Evolutionary conservation across 2,329 filamentous ascomycete species (phyloP), one percentile per base, ranked within the genome.

Genomic region (Fusarium foetens): DNA sequence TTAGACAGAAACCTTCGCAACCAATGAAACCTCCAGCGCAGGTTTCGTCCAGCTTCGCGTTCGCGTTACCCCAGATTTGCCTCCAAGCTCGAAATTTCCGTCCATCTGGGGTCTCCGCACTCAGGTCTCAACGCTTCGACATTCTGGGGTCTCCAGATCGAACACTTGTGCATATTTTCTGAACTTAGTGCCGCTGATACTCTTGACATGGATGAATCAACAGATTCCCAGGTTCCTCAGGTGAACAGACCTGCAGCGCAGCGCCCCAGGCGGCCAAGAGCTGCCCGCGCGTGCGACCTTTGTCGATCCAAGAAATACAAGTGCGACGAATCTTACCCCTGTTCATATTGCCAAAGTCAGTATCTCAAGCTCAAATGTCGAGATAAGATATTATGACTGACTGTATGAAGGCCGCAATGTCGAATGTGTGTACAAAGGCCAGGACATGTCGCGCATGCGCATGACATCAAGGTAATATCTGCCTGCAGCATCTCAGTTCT

Each of bases 401-500:
- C 39, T 13, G 10, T 11, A 6, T 6, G 2, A 35, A 57, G 53
- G 31, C 5, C 53, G 53, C 7, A 46, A 57, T 57, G 53, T 57
- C 8, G 39, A 57, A 35, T 54, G 53, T 7, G 53, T 57, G 3
- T 46, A 57, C 53, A 57, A 46, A 33, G 39, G 53, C 23, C 53
- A 57, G 39, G 29, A 57, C 27, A 54, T 57, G 39, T 57, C 53
- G 29, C 53, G 53, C 3, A 57, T 57, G 38, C 53, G 39, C 38
- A 57, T 57, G 13, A 46, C 53, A 27, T 57, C 53, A 35, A 46
- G 53, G 53, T 46, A 46, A 46, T 1, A 21, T 6, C 39, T 8
- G 4, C 21, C 21, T 25, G 1, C n/a, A 6, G 6, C 4, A 21
- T 35, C 11, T 35, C n/a, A 16, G 7, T 12, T 21, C 6, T 25